Base-by-base conservation (phyloP, 2,329 filamentous ascomycete genomes). In the Penicillium sp. region DNA sequence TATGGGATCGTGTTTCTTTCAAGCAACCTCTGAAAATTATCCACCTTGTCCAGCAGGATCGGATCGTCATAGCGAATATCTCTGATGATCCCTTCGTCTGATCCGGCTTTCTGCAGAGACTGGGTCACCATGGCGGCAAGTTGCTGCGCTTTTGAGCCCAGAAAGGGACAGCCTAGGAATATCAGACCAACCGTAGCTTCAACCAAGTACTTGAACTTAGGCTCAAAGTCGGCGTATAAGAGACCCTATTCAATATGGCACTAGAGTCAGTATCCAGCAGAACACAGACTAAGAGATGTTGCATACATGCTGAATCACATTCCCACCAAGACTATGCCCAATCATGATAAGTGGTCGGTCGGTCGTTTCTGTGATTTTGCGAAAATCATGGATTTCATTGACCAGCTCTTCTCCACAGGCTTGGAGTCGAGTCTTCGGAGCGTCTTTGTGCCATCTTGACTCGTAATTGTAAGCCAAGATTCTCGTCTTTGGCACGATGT, bases 281-380 rank as follows among this genome's bases (percentile, higher is more conserved):
- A 34, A n/a, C 13, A 19, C 22, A 18, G 11, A 34, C 4, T 4
- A 9, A 18, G 3, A 34, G 18, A n/a, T 9, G 10, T 19, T 19
- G 27, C 41, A 30, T 27, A 44, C 33, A 22, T 44, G 41, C 16
- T 44, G 41, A 30, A 44, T 44, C 6, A 44, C 41, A n/a, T 44
- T 44, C 8, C 41, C 41, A 3, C 41, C 41, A 14, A 43, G 41
- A 16, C 41, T 43, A 13, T 43, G 41, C 9, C 41, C 41, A 12
- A 43, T 18, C 10, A 43, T 28, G 13, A 43, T 43, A 13, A 43
- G 31, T 4, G 41, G 41, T 12, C 41, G n/a, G 28, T 43, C 41
- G 4, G 3, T 33, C 13, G 30, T 14, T 5, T n/a, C 25, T 8
- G n/a, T 35, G n/a, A n/a, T 19, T 19, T 43, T 35, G n/a, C 41